These are phyloP conservation scores for apple (Malus domestica) DNA, from an alignment of 306 rosid species.

Conservation along the genomic window DNA sequence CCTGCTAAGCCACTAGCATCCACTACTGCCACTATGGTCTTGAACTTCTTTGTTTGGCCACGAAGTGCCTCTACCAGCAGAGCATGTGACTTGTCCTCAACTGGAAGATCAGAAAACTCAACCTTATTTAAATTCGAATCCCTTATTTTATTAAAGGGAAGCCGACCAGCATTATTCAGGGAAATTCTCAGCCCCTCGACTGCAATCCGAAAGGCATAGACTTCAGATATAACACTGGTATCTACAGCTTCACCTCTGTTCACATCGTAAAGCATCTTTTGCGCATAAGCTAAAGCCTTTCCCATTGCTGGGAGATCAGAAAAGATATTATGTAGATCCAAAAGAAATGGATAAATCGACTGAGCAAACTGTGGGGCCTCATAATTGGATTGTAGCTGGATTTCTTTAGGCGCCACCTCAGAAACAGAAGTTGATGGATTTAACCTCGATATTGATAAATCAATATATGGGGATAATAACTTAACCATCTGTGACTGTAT, in stretches of 20 bases:
- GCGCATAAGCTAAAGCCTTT: conserved; percentile 54
- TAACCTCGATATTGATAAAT: conserved; percentile 13
- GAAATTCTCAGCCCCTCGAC: conserved; percentile 78
- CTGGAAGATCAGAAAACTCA: conserved; percentile 52
- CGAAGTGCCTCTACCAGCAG: conserved; percentile 59
- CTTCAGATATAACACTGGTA: conserved; percentile 41
- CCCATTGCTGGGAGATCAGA: conserved; percentile 52
- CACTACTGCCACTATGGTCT: conserved; percentile 66
- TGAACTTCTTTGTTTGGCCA: conserved; percentile 52
- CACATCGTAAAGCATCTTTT: conserved; percentile 57
- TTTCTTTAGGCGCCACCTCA: conserved; percentile 22
- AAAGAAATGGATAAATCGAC: conserved; percentile 59
- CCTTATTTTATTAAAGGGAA: conserved; percentile 23
- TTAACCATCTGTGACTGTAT: conserved; percentile 32
- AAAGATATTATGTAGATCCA: conserved; percentile 56
- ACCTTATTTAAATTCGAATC: conserved; percentile 5
- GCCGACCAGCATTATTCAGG: conserved; percentile 47
- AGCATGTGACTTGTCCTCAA: conserved; percentile 55
- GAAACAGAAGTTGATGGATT: conserved; percentile 14
- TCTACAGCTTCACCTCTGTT: conserved; percentile 63
- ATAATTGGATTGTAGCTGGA: conserved; percentile 28
- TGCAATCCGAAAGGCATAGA: conserved; percentile 52
- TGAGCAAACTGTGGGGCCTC: conserved; percentile 60
- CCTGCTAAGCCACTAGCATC: conserved; percentile 64
- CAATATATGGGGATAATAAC: conserved; percentile 34